These are phyloP conservation scores for Trifolium dubium DNA, from an alignment of 306 rosid species.

Conservation along the genomic window DNA sequence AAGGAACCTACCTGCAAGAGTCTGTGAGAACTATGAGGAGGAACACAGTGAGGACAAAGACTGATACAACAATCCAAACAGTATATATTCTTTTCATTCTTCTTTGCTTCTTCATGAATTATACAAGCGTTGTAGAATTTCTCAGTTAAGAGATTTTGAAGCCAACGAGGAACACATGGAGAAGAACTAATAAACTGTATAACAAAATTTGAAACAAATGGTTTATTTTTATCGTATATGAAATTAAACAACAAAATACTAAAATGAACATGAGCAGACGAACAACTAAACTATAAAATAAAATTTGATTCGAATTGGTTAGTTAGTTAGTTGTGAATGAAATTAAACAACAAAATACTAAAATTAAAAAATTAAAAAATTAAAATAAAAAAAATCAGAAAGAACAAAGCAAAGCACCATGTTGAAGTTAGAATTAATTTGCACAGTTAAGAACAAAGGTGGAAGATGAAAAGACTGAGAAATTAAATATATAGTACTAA, in stretches of 20 bases:
- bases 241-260: neutral
- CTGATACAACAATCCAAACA: constrained; percentile 91
- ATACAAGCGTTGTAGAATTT: constrained; percentile 95
- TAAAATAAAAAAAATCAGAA: no score
- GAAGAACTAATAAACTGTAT: constrained; percentile 47
- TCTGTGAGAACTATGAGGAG: constrained; percentile 78
- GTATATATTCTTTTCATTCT: constrained; percentile 88
- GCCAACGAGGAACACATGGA: constrained; percentile 70
- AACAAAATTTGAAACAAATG: neutral
- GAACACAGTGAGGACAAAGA: constrained; percentile 86
- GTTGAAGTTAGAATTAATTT: no score
- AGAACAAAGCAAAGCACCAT: no score
- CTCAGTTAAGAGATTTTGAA: constrained; percentile 67
- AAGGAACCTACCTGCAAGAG: constrained; percentile 67
- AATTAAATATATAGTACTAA: constrained; percentile 36
- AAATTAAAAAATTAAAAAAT: neutral
- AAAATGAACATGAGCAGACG: neutral
- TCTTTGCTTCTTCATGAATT: constrained; percentile 79
- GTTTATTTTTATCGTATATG: neutral
- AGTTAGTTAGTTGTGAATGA: neutral
- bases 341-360: neutral
- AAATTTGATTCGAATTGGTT: no score
- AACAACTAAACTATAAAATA: neutral
- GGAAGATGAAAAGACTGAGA: neutral
- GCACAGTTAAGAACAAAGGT: no score